Base-by-base conservation (phyloP, 139 green algal genomes). In the Chlamydomonas incerta region DNA sequence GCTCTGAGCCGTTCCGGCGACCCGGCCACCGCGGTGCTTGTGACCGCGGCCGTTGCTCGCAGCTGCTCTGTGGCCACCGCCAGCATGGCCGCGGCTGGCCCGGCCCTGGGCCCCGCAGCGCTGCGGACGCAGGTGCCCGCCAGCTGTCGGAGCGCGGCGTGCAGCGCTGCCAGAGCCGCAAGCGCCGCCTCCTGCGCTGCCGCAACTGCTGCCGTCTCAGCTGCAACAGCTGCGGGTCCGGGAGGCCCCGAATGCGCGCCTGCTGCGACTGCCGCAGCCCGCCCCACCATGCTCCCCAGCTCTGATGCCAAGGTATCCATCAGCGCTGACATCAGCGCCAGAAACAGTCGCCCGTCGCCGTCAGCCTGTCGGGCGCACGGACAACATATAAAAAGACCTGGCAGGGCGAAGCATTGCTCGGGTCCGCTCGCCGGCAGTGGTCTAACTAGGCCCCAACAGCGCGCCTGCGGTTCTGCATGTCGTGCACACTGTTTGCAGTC, bases 161-260 rank as follows among this genome's bases (percentile, higher is more conserved):
- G 66, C 35, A 85, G 66, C 31, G 66, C 79, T 24, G 79, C 79
- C 65, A 76, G n/a, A 20, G 79, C 79, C 46, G 33, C 79, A 0
- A 29, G 46, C n/a, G 63, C 62, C 9, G 60, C 37, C 60, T 83
- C 79, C 31, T 52, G 63, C 23, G 31, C 31, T 0, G 79, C 63
- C 11, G 63, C 76, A 6, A 24, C 37, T 29, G 18, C 74, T 8
- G 41, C 26, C 24, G 70, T 23, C 20, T 21, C 35, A 26, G 69
- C 37, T 37, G 37, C 69, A 3, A 21, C 21, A n/a, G n/a, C n/a
- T n/a, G n/a, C n/a, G n/a, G n/a, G n/a, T n/a, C n/a, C n/a, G n/a
- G n/a, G n/a, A n/a, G n/a, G n/a, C n/a, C n/a, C n/a, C n/a, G n/a
- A n/a, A n/a, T n/a, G n/a, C 1, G 24, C 70, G 10, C 26, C 14